Base-by-base conservation (phyloP, 495 filamentous ascomycete genomes). In the Paragyromitra xinjiangensis region DNA sequence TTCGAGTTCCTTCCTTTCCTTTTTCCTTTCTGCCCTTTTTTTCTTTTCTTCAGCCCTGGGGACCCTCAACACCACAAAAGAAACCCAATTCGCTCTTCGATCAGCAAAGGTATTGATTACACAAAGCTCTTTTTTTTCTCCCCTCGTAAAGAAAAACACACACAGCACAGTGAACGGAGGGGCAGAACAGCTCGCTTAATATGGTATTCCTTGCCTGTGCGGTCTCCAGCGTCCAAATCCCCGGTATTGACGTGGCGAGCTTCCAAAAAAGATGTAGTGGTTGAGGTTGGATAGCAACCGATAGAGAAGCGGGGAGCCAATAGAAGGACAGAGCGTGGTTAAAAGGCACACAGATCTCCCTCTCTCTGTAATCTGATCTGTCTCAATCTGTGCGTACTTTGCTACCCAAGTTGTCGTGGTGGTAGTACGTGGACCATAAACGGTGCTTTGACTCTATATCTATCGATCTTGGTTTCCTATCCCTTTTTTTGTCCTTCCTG, bases 181-280 rank as follows among this genome's bases (percentile, higher is more conserved):
- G 61, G 53, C 74, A 73, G 61, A 62, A 29, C 61, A 40, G 61
- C 74, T 77, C 74, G 74, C 74, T 77, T 77, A 77, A 66, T 77
- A 73, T 77, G 39, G 74, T 26, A 73, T 77, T 73, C 69, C 59
- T 63, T 73, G 62, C 63, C 16, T 24, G 42, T 14, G 39, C 3
- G 53, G 51, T 34, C 40, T 45, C 22, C 53, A 69, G 11, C 39
- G 24, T 37, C 69, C 68, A 77, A 77, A 73, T 51, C 40, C 61
- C 63, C 51, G 61, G 69, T 71, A 77, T 77, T 77, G 74, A 77
- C 74, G 74, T 77, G 74, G 74, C 74, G 61, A 73, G 24, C 56
- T 14, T 40, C 50, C 67, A 64, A 64, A 70, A 48, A 65, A 65
- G 45, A 39, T 74, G 45, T 19, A 64, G 69, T 64, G 48, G 73